Base-by-base conservation (phyloP, 148 eudicot species). In the Agrostemma githago region DNA sequence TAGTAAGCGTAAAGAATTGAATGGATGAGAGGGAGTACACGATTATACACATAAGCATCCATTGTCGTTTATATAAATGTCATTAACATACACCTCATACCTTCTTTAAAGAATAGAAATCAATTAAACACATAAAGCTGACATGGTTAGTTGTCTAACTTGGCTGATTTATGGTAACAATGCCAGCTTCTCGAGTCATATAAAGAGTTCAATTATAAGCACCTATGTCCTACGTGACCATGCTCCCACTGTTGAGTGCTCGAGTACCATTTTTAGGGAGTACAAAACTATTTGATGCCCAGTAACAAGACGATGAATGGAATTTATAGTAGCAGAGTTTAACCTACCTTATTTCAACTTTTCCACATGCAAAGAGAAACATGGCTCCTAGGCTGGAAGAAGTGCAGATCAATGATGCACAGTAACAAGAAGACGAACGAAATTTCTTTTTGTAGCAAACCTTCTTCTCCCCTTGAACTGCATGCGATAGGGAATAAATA, bases 401-500 rank as follows among this genome's bases (percentile, higher is more conserved):
- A 68, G 83, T 81, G 83, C 73, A 77, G 80, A 92, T 79, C 53
- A 84, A 86, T 72, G 98, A 89, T 39, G 98, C 98, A 86, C 89
- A 89, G 83, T 84, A 84, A 81, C 98, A 91, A 42, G 84, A 78
- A 56, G 96, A 81, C 14, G 92, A 86, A 74, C 81, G 77, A 68
- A 91, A 91, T 83, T 87, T 94, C 86, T 85, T 88, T 81, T 95
- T 95, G 89, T 87, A 82, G 61, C 75, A 73, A 61, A 92, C 96
- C 85, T 95, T 92, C 89, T 95, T 95, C 67, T 83, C 77, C 79
- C 99, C 99, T 84, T 92, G 91, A 69, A 83, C 79, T 26, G 81
- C 81, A 81, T 92, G 97, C 37, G 53, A 59, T 73, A 94, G 81
- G 53, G 97, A 91, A 82, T 91, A 89, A n/a, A 88, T 81, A 79